phyloP scores from a whole-genome alignment of 208 protist genomes.

The Trichomonas vaginalis region DNA sequence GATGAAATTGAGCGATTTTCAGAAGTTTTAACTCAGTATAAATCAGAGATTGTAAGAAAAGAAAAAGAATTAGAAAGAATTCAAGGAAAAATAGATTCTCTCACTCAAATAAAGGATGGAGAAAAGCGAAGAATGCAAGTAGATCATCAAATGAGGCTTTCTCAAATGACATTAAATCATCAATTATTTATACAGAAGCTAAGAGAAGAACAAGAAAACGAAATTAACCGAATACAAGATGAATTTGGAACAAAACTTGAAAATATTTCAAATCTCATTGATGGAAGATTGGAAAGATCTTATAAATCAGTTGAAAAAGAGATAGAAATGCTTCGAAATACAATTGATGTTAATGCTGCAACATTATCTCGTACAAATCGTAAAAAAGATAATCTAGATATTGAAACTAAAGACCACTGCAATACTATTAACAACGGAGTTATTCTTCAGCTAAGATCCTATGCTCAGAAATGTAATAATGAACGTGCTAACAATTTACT shows the following conservation, averaged over 20 bases:
- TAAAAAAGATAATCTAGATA: not conserved
- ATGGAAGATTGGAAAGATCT: not conserved
- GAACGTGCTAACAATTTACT: not conserved
- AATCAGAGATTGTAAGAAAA: not conserved
- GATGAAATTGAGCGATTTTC: not conserved
- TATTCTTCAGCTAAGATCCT: not conserved
- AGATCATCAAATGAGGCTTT: not conserved
- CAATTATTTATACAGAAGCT: not conserved
- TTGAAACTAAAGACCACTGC: not conserved
- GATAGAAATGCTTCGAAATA: not conserved
- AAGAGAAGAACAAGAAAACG: not conserved
- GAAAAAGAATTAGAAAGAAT: not conserved
- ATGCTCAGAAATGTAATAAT: not conserved
- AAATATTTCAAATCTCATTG: not conserved
- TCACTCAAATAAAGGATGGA: not conserved
- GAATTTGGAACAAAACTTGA: not conserved
- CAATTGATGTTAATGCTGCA: not conserved
- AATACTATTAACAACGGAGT: not conserved
- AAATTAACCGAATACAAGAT: not conserved
- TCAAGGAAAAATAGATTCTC: not conserved
- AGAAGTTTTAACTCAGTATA: not conserved
- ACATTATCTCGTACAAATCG: not conserved
- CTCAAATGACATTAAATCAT: not conserved
- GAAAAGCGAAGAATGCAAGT: not conserved
- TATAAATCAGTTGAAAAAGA: not conserved